Evolutionary conservation across 2,329 filamentous ascomycete genomes (phyloP).

Genomic region (Alternaria atra): DNA sequence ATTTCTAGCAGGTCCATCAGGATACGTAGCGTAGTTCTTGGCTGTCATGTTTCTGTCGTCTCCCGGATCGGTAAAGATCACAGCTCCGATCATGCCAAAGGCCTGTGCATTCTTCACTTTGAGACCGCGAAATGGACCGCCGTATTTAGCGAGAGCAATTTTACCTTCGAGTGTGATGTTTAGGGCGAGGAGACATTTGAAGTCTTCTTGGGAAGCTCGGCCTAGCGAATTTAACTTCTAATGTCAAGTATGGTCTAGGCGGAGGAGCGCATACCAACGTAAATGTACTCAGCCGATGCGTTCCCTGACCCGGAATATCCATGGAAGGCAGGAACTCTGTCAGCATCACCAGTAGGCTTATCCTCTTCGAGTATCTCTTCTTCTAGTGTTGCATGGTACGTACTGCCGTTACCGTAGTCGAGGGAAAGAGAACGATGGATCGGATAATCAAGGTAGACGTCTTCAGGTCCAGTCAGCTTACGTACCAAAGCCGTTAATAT

Average conservation of each 20-base stretch:
- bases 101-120: slow-evolving; percentile 59
- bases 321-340: slow-evolving; percentile 57
- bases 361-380: slow-evolving; percentile 46
- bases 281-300: slow-evolving; percentile 57
- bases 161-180: slow-evolving; percentile 57
- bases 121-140: slow-evolving; percentile 55
- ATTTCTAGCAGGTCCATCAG: slow-evolving; percentile 43
- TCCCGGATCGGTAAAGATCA: slow-evolving; percentile 56
- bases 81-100: slow-evolving; percentile 53
- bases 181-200: slow-evolving; percentile 51
- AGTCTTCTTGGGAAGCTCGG: slow-evolving; percentile 53
- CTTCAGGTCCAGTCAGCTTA: background rate
- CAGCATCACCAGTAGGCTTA: slow-evolving; percentile 40
- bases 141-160: slow-evolving; percentile 57
- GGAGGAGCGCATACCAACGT: slow-evolving; percentile 47
- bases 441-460: slow-evolving; percentile 44
- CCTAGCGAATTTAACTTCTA: background rate
- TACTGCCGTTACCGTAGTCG: slow-evolving; percentile 43
- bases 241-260: background rate
- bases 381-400: slow-evolving; percentile 34
- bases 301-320: slow-evolving; percentile 58
- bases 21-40: slow-evolving; percentile 41
- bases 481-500: no score
- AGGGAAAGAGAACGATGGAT: slow-evolving; percentile 45
- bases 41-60: slow-evolving; percentile 51